These are phyloP conservation scores for Scutellaria baicalensis DNA, from an alignment of 257 asterid genomes.

Conservation along the genomic window DNA sequence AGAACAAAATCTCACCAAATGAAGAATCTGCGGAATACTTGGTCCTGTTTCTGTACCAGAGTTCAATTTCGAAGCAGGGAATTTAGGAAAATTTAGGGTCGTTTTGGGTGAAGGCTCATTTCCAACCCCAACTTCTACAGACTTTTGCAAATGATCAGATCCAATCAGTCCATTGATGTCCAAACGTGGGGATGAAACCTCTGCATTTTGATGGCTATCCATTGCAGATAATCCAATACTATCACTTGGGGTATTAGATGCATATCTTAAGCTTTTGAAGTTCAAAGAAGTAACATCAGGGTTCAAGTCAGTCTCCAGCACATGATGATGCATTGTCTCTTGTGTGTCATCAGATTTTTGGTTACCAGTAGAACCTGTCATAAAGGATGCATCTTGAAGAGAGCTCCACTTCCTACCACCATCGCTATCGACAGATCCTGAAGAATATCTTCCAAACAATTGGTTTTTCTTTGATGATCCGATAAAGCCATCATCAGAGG, in stretches of 20 bases:
- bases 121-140: conserved; percentile 39
- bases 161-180: conserved; percentile 56
- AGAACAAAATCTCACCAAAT: conserved; percentile 55
- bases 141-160: conserved; percentile 40
- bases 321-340: conserved; percentile 37
- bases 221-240: conserved; percentile 38
- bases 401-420: conserved; percentile 91
- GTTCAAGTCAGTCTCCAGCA: conserved; percentile 39
- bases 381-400: conserved; percentile 42
- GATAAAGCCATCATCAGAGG: conserved; percentile 83
- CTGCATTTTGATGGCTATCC: conserved; percentile 38
- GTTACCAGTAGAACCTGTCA: conserved; percentile 27
- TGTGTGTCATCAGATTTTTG: conserved; percentile 51
- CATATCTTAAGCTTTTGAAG: conserved; percentile 45
- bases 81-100: conserved; percentile 40
- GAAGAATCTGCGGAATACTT: conserved; percentile 96
- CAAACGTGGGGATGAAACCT: conserved; percentile 41
- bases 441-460: conserved; percentile 82
- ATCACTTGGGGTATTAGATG: conserved; percentile 34
- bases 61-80: conserved; percentile 45
- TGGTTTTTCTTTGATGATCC: conserved; percentile 64
- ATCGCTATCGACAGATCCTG: conserved; percentile 86
- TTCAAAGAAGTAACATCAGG: conserved; percentile 39
- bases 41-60: conserved; percentile 59
- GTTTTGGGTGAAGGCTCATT: conserved; percentile 47